Base-by-base conservation (phyloP, 495 filamentous ascomycete genomes). In the Neurospora africana region DNA sequence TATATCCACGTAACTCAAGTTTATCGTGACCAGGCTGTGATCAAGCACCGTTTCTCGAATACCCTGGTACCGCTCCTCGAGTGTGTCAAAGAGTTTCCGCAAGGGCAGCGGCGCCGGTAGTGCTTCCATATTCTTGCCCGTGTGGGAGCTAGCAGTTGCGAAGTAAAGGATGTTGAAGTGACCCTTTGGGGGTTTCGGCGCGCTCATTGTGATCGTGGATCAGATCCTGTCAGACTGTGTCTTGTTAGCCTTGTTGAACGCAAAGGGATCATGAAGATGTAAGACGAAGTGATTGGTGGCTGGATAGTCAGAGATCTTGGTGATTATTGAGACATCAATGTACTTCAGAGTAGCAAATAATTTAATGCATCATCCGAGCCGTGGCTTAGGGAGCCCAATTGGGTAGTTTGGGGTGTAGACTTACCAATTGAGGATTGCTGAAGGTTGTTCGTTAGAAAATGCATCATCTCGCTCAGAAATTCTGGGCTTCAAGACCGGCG, bases 81-180 rank as follows among this genome's bases (percentile, higher is more conserved):
- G 86, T 39, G 82, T 73, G 17, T 81, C 78, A 78, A 93, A 97
- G 17, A 99, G 83, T 61, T 88, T 81, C 36, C 80, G 75, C 7
- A 95, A 75, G 8, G 88, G 83, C 6, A 97, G 80, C 36, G 95
- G 94, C 19, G 93, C 93, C 19, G 90, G 83, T 15, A 98, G 80
- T 11, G 77, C 80, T 76, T 98, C 94, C 43, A 86, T 89, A 70
- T 88, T 83, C 78, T 90, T 93, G 39, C 84, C 80, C 7, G 94
- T 94, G 79, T 87, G 92, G 71, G 88, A 88, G 70, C 89, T 88
- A 53, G 92, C 92, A 72, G 88, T 86, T 78, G 93, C 93, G 82
- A 98, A 97, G 84, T 96, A 97, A 74, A 95, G 89, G 71, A 97
- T 82, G 77, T 88, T 91, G 83, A 97, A 97, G 74, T 89, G 85